Evolutionary conservation across 345 rosid genomes (phyloP), one percentile per base, ranked within the genome.

Genomic region (Passiflora organensis): DNA sequence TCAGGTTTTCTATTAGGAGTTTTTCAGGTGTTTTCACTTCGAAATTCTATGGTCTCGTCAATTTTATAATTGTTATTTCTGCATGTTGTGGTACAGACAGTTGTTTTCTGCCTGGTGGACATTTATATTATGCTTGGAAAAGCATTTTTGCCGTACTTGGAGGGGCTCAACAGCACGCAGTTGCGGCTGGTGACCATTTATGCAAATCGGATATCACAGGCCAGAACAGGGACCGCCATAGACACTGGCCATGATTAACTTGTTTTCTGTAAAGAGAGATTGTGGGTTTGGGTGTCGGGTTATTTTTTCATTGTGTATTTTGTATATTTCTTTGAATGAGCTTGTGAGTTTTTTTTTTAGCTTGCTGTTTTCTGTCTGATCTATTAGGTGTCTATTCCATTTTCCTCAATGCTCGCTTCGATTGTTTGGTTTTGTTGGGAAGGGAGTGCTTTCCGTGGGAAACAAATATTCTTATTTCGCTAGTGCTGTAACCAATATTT

Each of bases 61-160:
- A 22, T 20, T 43, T n/a, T 41, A 46, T 32, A 55, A 6, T 32
- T 32, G 4, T 38, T 1, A 56, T 57, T 53, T 44, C 47, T 48
- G 53, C 34, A 9, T 45, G 55, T 39, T 24, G 22, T 32, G 70
- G 42, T 65, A 60, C 95, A 93, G 99, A 85, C 97, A 0, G 99
- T 93, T 48, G 99, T 93, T 58, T 93, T 93, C 82, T 93, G 99
- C 69, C 74, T 93, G 64, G 99, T 93, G 81, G 99, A 93, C 67
- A 86, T 89, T 44, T 93, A 93, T 43, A 93, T 93, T 51, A 86
- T 93, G 95, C 89, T 93, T 3, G 99, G 99, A 62, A 86, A 93
- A 75, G 82, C 95, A 56, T 93, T 93, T 76, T 78, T 89, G 68
- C 97, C 96, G 0, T 74, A 89, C 82, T 68, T 93, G 87, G 97